Evolutionary conservation across 2,329 filamentous ascomycete species (phyloP).

Genomic region (Pseudogymnoascus sp.): DNA sequence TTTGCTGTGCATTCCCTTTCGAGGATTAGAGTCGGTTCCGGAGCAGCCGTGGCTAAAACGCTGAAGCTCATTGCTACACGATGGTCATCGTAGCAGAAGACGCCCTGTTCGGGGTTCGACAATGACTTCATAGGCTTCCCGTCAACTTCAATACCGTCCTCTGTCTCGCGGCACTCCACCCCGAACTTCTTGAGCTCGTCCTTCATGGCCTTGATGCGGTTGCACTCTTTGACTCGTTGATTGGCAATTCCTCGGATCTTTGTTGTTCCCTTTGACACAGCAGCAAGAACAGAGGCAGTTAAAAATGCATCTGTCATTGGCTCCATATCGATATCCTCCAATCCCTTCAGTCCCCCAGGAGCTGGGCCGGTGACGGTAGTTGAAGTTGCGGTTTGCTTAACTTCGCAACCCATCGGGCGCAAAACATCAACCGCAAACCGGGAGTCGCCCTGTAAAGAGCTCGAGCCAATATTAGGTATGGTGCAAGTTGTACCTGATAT

Average conservation of each 20-base stretch:
- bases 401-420: constrained; percentile 84
- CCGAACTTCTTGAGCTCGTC: constrained; percentile 91
- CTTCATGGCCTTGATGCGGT: constrained; percentile 91
- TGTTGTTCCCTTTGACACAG: constrained; percentile 75
- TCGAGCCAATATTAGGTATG: constrained; percentile 88
- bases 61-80: constrained; percentile 98
- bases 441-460: constrained; percentile 88
- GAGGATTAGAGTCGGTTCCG: constrained; percentile 64
- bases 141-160: constrained; percentile 79
- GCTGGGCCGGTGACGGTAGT: constrained; percentile 91
- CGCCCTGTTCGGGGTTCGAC: constrained; percentile 49
- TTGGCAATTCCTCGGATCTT: constrained; percentile 92
- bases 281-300: constrained; percentile 85
- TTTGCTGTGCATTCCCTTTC: constrained; percentile 93
- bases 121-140: constrained; percentile 43
- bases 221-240: constrained; percentile 96
- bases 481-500: constrained; percentile 95
- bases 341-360: constrained; percentile 60
- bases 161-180: constrained; percentile 74
- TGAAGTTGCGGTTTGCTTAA: constrained; percentile 73
- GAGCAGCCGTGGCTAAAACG: constrained; percentile 67
- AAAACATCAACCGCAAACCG: constrained; percentile 88
- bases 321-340: constrained; percentile 91
- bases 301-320: constrained; percentile 99
- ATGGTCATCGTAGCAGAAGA: constrained; percentile 96